Percentiles rank a stretch among this genome's conserved stretches.
These are phyloP conservation scores for Pseudogymnoascus sp. DNA, from an alignment of 2,329 filamentous ascomycete species.

Conservation along the genomic window DNA sequence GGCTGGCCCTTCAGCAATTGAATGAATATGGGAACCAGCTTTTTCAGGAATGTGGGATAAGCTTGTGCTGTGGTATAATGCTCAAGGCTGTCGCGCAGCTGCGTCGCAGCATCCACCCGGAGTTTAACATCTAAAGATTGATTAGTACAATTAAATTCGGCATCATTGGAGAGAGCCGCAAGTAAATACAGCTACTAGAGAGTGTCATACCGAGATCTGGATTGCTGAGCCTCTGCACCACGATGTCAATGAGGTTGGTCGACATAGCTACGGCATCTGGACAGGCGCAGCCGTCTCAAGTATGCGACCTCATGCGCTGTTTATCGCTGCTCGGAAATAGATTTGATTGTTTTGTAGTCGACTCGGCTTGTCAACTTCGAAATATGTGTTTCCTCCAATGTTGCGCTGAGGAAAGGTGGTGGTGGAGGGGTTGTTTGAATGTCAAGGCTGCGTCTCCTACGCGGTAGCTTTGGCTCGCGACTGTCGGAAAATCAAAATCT, in stretches of 20 bases:
- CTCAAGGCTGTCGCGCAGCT: slow-evolving; percentile 86
- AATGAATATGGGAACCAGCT: slow-evolving; percentile 83
- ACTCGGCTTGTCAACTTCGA: background rate
- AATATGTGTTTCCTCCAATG: slow-evolving; percentile 1
- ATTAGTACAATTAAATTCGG: slow-evolving; percentile 14
- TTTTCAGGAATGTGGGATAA: slow-evolving; percentile 75
- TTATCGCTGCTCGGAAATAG: background rate
- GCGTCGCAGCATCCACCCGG: slow-evolving; percentile 73
- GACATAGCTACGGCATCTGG: slow-evolving; percentile 30
- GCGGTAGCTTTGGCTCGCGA: slow-evolving; percentile 7
- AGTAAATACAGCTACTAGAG: background rate
- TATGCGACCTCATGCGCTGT: slow-evolving; percentile 6
- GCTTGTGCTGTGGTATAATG: slow-evolving; percentile 70
- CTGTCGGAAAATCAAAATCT: slow-evolving; percentile 6
- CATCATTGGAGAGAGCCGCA: background rate
- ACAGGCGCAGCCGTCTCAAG: slow-evolving; percentile 4
- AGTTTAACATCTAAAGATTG: slow-evolving; percentile 59
- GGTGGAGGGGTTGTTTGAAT: slow-evolving; percentile 4
- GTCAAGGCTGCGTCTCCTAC: slow-evolving; percentile 5
- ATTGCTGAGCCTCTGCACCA: slow-evolving; percentile 54
- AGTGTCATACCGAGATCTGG: slow-evolving; percentile 22
- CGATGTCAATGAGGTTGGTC: slow-evolving; percentile 52
- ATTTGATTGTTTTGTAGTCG: background rate
- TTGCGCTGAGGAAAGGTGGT: slow-evolving; percentile 1
- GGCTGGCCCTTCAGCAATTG: slow-evolving; percentile 76